These are phyloP conservation scores for Cercospora beticola DNA, from an alignment of 2,329 filamentous ascomycete species.

Conservation along the genomic window DNA sequence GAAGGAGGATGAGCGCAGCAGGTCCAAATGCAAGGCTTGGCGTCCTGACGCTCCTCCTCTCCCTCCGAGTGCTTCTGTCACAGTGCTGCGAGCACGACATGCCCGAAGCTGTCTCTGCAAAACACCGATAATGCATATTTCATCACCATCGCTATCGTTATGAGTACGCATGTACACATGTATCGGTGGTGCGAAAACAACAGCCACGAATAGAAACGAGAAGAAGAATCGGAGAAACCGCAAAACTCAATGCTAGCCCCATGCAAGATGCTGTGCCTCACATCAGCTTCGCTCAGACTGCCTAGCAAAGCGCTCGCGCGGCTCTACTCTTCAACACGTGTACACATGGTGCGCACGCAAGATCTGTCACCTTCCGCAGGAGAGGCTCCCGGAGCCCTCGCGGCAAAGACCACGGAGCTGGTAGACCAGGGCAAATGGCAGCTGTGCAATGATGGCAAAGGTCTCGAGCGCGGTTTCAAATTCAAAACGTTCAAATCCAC, in stretches of 20 bases:
- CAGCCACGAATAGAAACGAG: neutral
- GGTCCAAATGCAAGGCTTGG: neutral
- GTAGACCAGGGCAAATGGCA: slow-evolving; percentile 36
- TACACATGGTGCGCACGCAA: slow-evolving; percentile 18
- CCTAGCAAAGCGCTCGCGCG: neutral
- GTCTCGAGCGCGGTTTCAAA: slow-evolving; percentile 38
- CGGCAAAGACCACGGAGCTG: slow-evolving; percentile 29
- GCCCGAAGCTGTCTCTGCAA: neutral
- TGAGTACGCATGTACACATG: neutral
- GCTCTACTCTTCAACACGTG: slow-evolving; percentile 11
- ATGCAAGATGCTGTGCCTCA: slow-evolving; percentile 9
- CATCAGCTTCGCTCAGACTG: neutral
- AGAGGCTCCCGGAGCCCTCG: slow-evolving; percentile 23
- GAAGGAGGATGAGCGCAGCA: neutral
- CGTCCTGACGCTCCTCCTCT: neutral
- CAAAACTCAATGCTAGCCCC: neutral
- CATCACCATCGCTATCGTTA: neutral
- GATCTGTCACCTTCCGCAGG: slow-evolving; percentile 28
- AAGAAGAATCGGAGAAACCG: neutral
- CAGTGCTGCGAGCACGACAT: neutral
- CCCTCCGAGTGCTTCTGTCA: neutral
- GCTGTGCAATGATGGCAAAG: slow-evolving; percentile 36
- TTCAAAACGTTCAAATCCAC: slow-evolving; percentile 43
- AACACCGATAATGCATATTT: neutral
- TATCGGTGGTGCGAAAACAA: neutral